phyloP scores from a whole-genome alignment of 208 protist genomes.

The Entamoeba histolytica region DNA sequence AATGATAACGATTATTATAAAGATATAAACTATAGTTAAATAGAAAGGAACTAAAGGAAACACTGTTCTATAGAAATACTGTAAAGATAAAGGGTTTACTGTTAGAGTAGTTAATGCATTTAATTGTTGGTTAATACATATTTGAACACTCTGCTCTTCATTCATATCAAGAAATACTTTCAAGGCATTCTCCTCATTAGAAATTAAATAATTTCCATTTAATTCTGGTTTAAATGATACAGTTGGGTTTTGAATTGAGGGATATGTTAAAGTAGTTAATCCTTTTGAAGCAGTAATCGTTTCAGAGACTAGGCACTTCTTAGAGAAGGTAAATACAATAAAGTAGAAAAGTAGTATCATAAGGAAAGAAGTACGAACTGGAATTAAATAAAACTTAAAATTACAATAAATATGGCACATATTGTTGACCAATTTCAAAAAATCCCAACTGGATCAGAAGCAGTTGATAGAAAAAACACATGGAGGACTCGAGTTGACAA shows the following conservation, averaged over 20 bases:
- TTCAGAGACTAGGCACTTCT: no score
- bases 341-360: no score
- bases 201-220: background rate
- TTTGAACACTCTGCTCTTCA: background rate
- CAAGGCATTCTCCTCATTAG: background rate
- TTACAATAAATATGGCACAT: background rate
- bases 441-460: background rate
- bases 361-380: no score
- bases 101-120: background rate
- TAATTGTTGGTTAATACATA: background rate
- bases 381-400: background rate
- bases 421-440: background rate
- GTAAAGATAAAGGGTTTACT: background rate
- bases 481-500: background rate
- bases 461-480: background rate
- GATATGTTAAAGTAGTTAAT: background rate
- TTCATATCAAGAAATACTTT: background rate
- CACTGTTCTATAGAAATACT: background rate
- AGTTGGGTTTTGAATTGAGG: background rate
- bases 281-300: background rate
- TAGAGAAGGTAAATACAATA: no score
- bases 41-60: background rate
- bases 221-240: background rate
- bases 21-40: background rate
- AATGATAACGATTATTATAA: background rate